These are phyloP conservation scores for Ochetophila trinervis DNA, from an alignment of 306 rosid genomes.

Conservation along the genomic window DNA sequence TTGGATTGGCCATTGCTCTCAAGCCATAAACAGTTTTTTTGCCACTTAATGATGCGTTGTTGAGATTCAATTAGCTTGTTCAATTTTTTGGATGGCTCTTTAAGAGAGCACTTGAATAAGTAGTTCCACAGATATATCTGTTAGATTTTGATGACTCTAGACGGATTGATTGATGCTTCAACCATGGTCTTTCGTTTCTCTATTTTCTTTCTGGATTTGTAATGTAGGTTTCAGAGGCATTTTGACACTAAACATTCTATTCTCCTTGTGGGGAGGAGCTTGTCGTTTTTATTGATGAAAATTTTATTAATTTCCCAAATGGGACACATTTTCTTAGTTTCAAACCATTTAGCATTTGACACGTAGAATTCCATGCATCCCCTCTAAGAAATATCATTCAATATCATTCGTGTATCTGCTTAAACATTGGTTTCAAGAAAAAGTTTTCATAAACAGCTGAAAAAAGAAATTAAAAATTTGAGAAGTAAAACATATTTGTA, in stretches of 20 bases:
- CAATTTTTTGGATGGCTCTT: constrained; percentile 64
- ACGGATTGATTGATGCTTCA: constrained; percentile 37
- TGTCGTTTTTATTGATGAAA: constrained; percentile 22
- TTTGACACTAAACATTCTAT: constrained; percentile 32
- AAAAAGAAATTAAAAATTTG: too few species aligned
- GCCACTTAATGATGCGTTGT: constrained; percentile 13
- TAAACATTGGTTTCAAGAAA: too few species aligned
- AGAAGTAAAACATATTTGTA: too few species aligned
- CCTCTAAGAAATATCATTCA: too few species aligned
- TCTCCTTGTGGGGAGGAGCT: constrained; percentile 27
- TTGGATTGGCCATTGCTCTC: constrained; percentile 84
- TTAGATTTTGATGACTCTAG: constrained; percentile 44
- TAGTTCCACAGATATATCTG: constrained; percentile 51
- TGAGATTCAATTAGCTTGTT: constrained; percentile 31
- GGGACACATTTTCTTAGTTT: not conserved
- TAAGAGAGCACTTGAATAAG: constrained; percentile 57
- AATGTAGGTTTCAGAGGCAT: constrained; percentile 28
- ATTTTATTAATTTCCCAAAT: not conserved
- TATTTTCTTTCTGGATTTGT: constrained; percentile 26
- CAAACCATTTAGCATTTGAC: too few species aligned
- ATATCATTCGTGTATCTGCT: too few species aligned
- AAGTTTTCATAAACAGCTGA: too few species aligned
- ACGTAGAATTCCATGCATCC: too few species aligned
- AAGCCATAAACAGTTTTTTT: constrained; percentile 57
- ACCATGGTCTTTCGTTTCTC: constrained; percentile 22